Evolutionary conservation across 805 yeast genomes (phyloP).

Genomic region (Millerago galiae): DNA sequence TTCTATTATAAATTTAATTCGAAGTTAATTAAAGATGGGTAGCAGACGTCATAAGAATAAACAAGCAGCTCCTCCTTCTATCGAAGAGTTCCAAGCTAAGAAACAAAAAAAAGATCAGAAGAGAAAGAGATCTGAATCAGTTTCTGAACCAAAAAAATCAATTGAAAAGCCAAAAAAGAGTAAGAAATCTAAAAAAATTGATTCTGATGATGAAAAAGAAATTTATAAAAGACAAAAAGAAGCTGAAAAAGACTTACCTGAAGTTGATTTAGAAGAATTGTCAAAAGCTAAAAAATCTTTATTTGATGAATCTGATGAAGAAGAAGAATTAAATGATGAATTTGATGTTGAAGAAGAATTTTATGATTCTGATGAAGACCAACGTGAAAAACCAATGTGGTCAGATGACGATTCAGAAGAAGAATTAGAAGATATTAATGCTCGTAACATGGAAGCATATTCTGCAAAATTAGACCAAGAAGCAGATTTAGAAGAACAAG

Average conservation of each 20-base stretch:
- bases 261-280: conserved; percentile 62
- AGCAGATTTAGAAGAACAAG: conserved; percentile 53
- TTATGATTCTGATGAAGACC: conserved; percentile 23
- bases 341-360: conserved; percentile 51
- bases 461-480: conserved; percentile 60
- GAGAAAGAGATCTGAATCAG: conserved; percentile 28
- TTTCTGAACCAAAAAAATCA: conserved; percentile 23
- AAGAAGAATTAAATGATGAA: conserved; percentile 29
- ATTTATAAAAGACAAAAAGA: conserved; percentile 24
- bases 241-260: conserved; percentile 48
- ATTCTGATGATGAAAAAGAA: conserved; percentile 22
- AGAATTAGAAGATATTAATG: conserved; percentile 67
- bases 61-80: conserved; percentile 87
- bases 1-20: no score
- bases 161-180: conserved; percentile 3
- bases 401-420: conserved; percentile 41
- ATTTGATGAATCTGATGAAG: conserved; percentile 53
- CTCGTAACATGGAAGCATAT: conserved; percentile 76
- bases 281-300: conserved; percentile 65
- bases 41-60: conserved; percentile 82
- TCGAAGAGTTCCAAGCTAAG: conserved; percentile 72
- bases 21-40: conserved; percentile 52
- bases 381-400: conserved; percentile 23
- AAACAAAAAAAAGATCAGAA: conserved; percentile 31
- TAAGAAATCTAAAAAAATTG: conserved; percentile 10